Base-by-base conservation (phyloP, 148 eudicot genomes). In the Camellia lanceoleosa region DNA sequence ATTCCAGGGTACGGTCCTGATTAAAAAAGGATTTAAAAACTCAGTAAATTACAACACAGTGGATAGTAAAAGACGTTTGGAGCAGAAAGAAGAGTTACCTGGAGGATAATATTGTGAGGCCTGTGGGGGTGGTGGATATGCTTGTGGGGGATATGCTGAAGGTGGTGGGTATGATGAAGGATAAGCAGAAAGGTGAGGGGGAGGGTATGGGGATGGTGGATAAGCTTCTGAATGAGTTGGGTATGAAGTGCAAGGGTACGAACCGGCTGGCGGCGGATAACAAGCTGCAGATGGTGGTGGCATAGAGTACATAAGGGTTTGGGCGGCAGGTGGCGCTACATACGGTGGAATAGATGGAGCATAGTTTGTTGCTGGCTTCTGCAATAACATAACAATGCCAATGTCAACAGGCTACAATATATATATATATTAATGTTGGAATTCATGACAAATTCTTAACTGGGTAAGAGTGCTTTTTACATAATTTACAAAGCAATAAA, bases 341-440 rank as follows among this genome's bases (percentile, higher is more conserved):
- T 84, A 87, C 8, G 92, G 88, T 61, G 91, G 91, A 82, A 94
- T 95, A 71, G 96, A 83, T 20, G 92, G 89, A 73, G 83, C 86
- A 78, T 80, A 71, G 81, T 83, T 85, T 69, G 79, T 58, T 71
- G 85, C 85, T 73, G 88, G 85, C 78, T 86, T 86, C 95, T 96
- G 97, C 49, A 85, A 85, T 60, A 63, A 41, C 58, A 15, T 62
- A 43, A 77, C 2, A 49, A 43, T 19, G 19, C 1, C 65, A 59
- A 52, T 7, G 20, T 61, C 63, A 30, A 16, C 11, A 13, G 54
- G n/a, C 66, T 0, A 46, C 19, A 63, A n/a, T n/a, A 14, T 62
- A 52, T 16, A 7, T 14, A 68, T 7, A 68, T 10, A 47, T 68
- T 71, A 1, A 3, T 20, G 2, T 20, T 41, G 46, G 30, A 73